Evolutionary conservation across 257 asterid species (phyloP).

Genomic region (Coffea eugenioides): DNA sequence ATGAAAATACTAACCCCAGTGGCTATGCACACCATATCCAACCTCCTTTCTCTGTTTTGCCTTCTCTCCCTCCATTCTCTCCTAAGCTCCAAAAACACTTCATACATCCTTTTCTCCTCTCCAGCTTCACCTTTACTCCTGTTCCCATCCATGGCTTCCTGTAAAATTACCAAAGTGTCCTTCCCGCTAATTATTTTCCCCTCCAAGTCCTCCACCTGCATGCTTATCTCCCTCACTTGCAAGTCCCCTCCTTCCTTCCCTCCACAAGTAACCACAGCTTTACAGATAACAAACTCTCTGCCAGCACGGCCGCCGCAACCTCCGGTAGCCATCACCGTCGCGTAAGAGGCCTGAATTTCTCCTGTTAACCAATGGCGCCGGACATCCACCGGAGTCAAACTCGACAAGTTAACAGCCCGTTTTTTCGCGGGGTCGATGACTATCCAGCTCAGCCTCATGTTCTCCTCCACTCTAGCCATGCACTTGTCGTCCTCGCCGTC

Average conservation of each 20-base stretch:
- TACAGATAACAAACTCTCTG: constrained; percentile 45
- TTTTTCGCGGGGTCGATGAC: constrained; percentile 48
- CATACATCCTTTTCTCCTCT: constrained; percentile 36
- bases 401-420: constrained; percentile 62
- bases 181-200: constrained; percentile 51
- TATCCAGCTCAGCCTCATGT: constrained; percentile 69
- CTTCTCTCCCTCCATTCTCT: constrained; percentile 35
- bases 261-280: constrained; percentile 60
- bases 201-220: constrained; percentile 85
- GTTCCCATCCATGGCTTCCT: constrained; percentile 48
- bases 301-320: constrained; percentile 19
- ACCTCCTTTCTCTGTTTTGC: constrained; percentile 39
- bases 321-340: constrained; percentile 42
- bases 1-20: constrained; percentile 43
- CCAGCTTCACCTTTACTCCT: constrained; percentile 38
- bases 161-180: constrained; percentile 52
- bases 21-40: constrained; percentile 49
- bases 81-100: constrained; percentile 34
- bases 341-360: constrained; percentile 46
- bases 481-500: constrained; percentile 42
- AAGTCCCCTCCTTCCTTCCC: constrained; percentile 54
- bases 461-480: constrained; percentile 33
- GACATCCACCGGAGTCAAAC: constrained; percentile 52
- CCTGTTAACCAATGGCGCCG: constrained; percentile 70
- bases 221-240: constrained; percentile 56